phyloP scores from a whole-genome alignment of 176 grass and related monocot species.

The Oropetium thomaeum region DNA sequence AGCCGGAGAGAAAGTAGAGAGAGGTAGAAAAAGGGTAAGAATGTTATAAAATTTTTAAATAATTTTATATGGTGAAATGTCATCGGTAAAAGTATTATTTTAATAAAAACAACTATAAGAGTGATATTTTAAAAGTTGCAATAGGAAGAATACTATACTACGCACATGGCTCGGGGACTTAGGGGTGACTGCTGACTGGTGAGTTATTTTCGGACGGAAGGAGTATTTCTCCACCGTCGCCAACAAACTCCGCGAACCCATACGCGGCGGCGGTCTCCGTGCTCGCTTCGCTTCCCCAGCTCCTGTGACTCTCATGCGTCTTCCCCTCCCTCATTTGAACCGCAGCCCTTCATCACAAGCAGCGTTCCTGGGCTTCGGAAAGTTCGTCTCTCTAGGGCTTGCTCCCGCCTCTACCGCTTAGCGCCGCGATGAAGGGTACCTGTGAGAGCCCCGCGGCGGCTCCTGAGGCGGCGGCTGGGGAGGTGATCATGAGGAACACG shows the following conservation, averaged over 20 bases:
- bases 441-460: conserved; percentile 24
- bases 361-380: conserved; percentile 12
- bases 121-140: too few relatives aligned
- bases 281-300: not conserved
- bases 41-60: too few relatives aligned
- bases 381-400: conserved; percentile 27
- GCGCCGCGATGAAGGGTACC: conserved; percentile 34
- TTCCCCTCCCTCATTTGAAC: conserved; percentile 50
- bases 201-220: too few relatives aligned
- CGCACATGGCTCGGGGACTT: too few relatives aligned
- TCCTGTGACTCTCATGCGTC: not conserved
- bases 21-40: too few relatives aligned
- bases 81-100: too few relatives aligned
- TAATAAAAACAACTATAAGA: too few relatives aligned
- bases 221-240: too few relatives aligned
- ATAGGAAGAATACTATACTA: too few relatives aligned
- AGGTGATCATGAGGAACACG: conserved; percentile 40
- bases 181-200: too few relatives aligned
- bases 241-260: not conserved
- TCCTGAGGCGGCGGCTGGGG: not conserved
- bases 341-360: conserved; percentile 3
- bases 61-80: too few relatives aligned
- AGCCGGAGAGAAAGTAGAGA: too few relatives aligned
- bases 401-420: not conserved
- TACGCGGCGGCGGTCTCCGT: not conserved